phyloP scores from a whole-genome alignment of 1,139 yeast genomes.

The Fermentozyma sake region DNA sequence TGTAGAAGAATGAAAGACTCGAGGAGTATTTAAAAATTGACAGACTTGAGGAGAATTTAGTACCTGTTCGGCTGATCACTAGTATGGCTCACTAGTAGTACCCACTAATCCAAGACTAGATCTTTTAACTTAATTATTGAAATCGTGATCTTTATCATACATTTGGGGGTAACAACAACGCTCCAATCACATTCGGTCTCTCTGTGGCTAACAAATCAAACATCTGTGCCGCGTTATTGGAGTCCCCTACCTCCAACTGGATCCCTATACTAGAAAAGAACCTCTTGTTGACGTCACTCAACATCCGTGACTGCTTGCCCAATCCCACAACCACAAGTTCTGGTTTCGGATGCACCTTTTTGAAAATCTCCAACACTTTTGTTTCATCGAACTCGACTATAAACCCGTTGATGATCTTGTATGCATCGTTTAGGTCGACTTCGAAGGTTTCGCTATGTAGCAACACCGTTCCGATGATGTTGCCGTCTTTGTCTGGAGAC shows the following conservation, averaged over 20 bases:
- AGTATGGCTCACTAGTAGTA: no score
- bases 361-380: slow-evolving; percentile 45
- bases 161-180: slow-evolving; percentile 67
- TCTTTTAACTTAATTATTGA: no score
- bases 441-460: slow-evolving; percentile 63
- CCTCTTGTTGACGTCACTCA: slow-evolving; percentile 50
- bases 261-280: slow-evolving; percentile 57
- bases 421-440: slow-evolving; percentile 44
- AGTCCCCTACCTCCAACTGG: slow-evolving; percentile 64
- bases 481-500: slow-evolving; percentile 44
- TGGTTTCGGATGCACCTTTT: slow-evolving; percentile 68
- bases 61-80: no score
- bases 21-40: no score
- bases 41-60: no score
- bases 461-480: slow-evolving; percentile 52
- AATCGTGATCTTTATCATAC: no score
- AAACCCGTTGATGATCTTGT: slow-evolving; percentile 37
- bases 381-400: slow-evolving; percentile 36
- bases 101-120: no score
- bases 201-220: slow-evolving; percentile 79
- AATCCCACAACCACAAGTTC: slow-evolving; percentile 70
- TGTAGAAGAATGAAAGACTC: no score
- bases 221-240: slow-evolving; percentile 61
- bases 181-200: slow-evolving; percentile 68
- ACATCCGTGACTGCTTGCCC: slow-evolving; percentile 58